Evolutionary conservation across 176 grass and related monocot genomes (phyloP), one percentile per base, ranked within the genome.

Genomic region (Phoenix dactylifera): DNA sequence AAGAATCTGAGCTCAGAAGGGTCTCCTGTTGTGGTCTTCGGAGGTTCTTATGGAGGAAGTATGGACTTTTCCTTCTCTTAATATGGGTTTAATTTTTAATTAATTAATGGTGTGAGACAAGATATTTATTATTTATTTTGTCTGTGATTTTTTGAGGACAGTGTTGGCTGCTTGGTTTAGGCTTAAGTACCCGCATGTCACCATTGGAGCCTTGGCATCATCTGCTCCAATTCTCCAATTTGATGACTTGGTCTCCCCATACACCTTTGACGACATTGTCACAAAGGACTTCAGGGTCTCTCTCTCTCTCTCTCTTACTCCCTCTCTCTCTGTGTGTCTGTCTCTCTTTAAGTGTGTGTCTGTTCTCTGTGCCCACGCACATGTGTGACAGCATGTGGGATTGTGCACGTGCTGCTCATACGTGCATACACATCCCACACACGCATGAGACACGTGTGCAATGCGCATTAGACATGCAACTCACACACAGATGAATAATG

Each of bases 11-110:
- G 50, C 14, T 58, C 65, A 15, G 55, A 52, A 2, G 72, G 49
- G 5, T 64, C 76, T 1, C 80, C 80, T 16, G 76, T 83, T 28
- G 2, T 88, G 15, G 73, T 70, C 16, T 77, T 88, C 24, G 85
- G 80, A 6, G 85, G 76, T 1, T 88, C 85, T 3, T 88, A 88
- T 18, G 85, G 80, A 22, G 85, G 85, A 66, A 80, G 79, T 82
- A 76, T 66, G 79, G 22, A 15, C 6, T 5, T 7, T 60, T 26
- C 35, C 35, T 12, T 14, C 5, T 44, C 10, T 44, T 14, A 12
- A 44, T 44, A 1, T 44, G 35, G 3, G 35, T 14, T 39, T 44
- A 44, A 44, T 12, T 44, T 3, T 44, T 44, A 44, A 44, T 12
- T 12, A 44, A 10, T 44, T 44, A 14, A 14, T 6, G 35, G 5